Evolutionary conservation across 2,329 filamentous ascomycete species (phyloP), one percentile per base, ranked within the genome.

Genomic region (Pestalotiopsis fici): DNA sequence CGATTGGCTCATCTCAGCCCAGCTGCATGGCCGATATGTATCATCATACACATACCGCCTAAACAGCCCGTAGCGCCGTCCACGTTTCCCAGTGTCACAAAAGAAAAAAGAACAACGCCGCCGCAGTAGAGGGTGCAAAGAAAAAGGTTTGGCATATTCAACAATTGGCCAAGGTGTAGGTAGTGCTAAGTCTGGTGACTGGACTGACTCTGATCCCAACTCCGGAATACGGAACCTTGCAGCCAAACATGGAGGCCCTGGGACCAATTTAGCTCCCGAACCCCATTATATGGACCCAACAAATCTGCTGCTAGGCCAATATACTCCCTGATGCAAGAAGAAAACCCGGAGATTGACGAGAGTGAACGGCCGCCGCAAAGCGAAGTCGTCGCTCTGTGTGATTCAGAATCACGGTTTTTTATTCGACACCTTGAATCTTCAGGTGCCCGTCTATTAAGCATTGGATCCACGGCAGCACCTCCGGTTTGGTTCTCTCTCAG

Each of bases 221-320:
- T 50, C 59, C 59, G 59, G 39, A 43, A 43, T 25, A 50, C 35
- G 39, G 35, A 43, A 62, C 37, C 59, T 25, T 62, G 59, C 59
- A 62, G 57, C 57, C 57, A 62, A 28, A 62, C 35, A 50, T 47
- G 59, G 43, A 43, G n/a, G 7, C 21, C n/a, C 37, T 62, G n/a
- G 39, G 15, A 62, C 59, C 35, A 47, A 25, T 62, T 62, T 62
- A 62, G 59, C 59, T 62, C 39, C 59, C 59, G 59, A 50, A 62
- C 59, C 59, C 59, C 59, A 47, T 57, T 62, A 62, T 43, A 43
- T 62, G 59, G 59, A 50, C 59, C 59, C 59, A 62, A 62, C 59
- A 62, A 62, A 62, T 60, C 57, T 62, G 39, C n/a, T 60, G 15
- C 18, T 62, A 62, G 59, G 25, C n/a, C 59, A n/a, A 62, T 23